phyloP scores from a whole-genome alignment of 177 flowering plant species.

The Vitis hybrid region DNA sequence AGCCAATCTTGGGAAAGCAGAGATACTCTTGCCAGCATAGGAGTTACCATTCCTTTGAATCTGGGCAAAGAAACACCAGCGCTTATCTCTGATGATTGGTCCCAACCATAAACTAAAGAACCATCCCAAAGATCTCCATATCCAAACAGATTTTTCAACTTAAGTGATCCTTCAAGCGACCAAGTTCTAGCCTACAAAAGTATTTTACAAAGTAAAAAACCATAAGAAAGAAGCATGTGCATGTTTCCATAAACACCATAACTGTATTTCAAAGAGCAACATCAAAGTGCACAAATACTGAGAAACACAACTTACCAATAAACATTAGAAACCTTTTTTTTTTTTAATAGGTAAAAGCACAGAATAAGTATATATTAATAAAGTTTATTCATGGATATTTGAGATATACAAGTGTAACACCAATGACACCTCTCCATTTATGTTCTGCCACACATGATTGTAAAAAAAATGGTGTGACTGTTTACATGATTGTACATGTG shows the following conservation, averaged over 20 bases:
- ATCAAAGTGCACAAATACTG: neutral
- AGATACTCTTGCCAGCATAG: constrained; percentile 61
- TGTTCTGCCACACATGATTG: too few species aligned
- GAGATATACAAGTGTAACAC: too few species aligned
- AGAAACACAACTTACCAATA: too few species aligned
- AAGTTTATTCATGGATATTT: too few species aligned
- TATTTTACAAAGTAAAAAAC: constrained; percentile 16
- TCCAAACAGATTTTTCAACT: constrained; percentile 79
- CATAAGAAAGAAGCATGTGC: neutral
- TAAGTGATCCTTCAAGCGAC: constrained; percentile 79
- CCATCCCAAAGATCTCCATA: constrained; percentile 94
- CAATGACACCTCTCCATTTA: too few species aligned
- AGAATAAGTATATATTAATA: too few species aligned
- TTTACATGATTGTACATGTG: too few species aligned
- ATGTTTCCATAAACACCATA: neutral
- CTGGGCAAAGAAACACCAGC: constrained; percentile 75
- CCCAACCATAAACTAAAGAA: constrained; percentile 78
- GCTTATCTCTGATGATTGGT: constrained; percentile 75
- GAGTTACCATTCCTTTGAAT: constrained; percentile 52
- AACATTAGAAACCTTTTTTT: too few species aligned
- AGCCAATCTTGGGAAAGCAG: constrained; percentile 86
- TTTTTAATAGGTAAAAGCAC: too few species aligned
- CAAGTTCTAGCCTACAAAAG: constrained; percentile 79
- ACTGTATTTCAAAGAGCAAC: neutral
- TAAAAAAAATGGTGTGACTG: too few species aligned